phyloP scores from a whole-genome alignment of 2,329 filamentous ascomycete genomes.

The Calonectria naviculata region DNA sequence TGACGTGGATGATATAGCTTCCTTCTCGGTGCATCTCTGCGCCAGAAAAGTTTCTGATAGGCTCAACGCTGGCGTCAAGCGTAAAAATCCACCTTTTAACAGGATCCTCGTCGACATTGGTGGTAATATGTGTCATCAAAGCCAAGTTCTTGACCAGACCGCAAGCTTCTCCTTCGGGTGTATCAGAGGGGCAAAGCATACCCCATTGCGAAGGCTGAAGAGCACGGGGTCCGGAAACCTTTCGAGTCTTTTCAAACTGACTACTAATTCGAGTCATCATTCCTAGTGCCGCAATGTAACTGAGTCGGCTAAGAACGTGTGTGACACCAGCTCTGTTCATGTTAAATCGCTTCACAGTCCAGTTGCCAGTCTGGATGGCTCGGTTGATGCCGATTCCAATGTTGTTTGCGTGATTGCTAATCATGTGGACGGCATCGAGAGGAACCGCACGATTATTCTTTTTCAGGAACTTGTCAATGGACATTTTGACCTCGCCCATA shows the following conservation, averaged over 20 bases:
- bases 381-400: constrained; percentile 96
- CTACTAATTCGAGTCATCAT: constrained; percentile 99
- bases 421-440: constrained; percentile 87
- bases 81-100: constrained; percentile 89
- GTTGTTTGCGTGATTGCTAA: constrained; percentile 84
- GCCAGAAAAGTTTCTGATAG: constrained; percentile 77
- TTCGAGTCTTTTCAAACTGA: constrained; percentile 98
- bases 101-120: constrained; percentile 92
- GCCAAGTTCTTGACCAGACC: constrained; percentile 98
- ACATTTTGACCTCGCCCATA: constrained; percentile 87
- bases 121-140: constrained; percentile 99
- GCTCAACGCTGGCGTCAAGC: constrained; percentile 85
- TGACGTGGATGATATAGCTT: constrained; percentile 91
- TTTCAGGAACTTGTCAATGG: constrained; percentile 94
- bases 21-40: constrained; percentile 88
- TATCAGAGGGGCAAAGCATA: constrained; percentile 97
- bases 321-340: constrained; percentile 99
- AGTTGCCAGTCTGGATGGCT: constrained; percentile 97
- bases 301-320: constrained; percentile 93
- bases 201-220: constrained; percentile 98
- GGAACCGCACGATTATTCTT: constrained; percentile 91
- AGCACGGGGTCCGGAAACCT: constrained; percentile 94
- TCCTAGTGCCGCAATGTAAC: constrained; percentile 94
- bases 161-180: constrained; percentile 97
- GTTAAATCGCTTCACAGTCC: constrained; percentile 97